Evolutionary conservation across 2,329 filamentous ascomycete species (phyloP).

Genomic region (Hymenoscyphus linearis): DNA sequence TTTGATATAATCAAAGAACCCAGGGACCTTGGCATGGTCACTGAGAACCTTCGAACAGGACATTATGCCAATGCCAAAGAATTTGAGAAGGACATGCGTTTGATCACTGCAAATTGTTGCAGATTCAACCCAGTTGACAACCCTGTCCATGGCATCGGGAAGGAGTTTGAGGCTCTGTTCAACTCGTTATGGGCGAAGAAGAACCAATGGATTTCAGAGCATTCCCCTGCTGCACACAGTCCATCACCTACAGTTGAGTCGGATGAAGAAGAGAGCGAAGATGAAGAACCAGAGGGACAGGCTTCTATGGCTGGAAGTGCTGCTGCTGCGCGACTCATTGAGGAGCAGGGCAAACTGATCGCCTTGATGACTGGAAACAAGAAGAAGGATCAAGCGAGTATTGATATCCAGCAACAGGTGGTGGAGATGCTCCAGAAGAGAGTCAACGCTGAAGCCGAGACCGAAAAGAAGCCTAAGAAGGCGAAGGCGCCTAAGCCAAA

Average conservation of each 20-base stretch:
- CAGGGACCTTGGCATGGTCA: constrained; percentile 88
- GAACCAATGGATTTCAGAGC: constrained; percentile 71
- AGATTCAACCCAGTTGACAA: constrained; percentile 84
- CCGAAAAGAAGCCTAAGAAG: constrained; percentile 48
- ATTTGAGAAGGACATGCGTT: constrained; percentile 74
- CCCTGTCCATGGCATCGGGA: constrained; percentile 65
- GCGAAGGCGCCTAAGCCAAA: constrained; percentile 41
- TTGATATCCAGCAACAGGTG: constrained; percentile 42
- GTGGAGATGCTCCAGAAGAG: constrained; percentile 58
- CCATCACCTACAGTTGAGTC: constrained; percentile 63
- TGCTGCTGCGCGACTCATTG: constrained; percentile 41
- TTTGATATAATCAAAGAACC: constrained; percentile 93
- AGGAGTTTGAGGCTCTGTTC: constrained; percentile 70
- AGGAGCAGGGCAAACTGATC: constrained; percentile 55
- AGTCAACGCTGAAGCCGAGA: constrained; percentile 45
- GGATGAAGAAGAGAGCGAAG: constrained; percentile 63
- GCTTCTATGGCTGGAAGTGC: constrained; percentile 31
- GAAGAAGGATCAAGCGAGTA: constrained; percentile 28
- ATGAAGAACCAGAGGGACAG: constrained; percentile 50
- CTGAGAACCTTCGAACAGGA: constrained; percentile 68
- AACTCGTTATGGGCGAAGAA: constrained; percentile 72
- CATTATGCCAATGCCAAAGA: constrained; percentile 80
- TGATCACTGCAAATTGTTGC: constrained; percentile 86
- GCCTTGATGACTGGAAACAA: constrained; percentile 45
- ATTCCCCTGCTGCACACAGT: constrained; percentile 61